These are phyloP conservation scores for Nitzschia sp. DNA, from an alignment of 108 stramenopile species.

Conservation along the genomic window DNA sequence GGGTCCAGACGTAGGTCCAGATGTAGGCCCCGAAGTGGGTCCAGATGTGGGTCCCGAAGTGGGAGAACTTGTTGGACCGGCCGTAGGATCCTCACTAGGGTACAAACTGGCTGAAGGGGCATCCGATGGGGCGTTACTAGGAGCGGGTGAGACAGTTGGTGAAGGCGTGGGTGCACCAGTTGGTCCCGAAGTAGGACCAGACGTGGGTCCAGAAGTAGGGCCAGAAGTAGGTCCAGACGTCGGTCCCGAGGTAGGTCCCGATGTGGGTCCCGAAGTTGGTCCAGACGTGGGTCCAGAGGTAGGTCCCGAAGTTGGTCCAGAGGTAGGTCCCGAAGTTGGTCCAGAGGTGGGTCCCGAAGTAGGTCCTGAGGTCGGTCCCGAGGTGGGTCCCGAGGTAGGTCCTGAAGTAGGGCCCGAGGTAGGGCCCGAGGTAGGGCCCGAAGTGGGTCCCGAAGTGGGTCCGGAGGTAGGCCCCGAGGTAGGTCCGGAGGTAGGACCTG, in stretches of 20 bases:
- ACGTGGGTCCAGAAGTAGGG: not conserved
- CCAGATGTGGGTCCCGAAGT: not conserved
- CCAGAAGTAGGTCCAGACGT: slow-evolving; percentile 4
- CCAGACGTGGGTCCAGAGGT: not conserved
- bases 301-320: slow-evolving; percentile 12
- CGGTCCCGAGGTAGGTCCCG: not conserved
- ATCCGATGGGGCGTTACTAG: not conserved
- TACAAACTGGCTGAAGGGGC: not conserved
- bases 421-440: slow-evolving; percentile 12
- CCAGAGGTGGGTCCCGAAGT: slow-evolving; percentile 19
- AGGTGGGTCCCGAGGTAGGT: not conserved
- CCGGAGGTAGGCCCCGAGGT: slow-evolving; percentile 20
- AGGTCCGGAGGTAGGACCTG: slow-evolving; percentile 14
- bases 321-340: slow-evolving; percentile 19
- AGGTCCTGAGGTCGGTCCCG: slow-evolving; percentile 9
- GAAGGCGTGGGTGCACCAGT: slow-evolving; percentile 9
- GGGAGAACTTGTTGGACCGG: slow-evolving; percentile 3
- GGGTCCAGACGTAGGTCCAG: no score
- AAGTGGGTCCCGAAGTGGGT: slow-evolving; percentile 22
- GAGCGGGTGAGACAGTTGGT: slow-evolving; percentile 10
- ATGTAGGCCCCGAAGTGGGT: no score
- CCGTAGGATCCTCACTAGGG: slow-evolving; percentile 7
- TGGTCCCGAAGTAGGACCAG: not conserved
- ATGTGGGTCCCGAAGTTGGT: not conserved
- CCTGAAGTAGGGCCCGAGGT: not conserved